Conservation (phyloP, 148 eudicot species). For the Vaccinium vitisidaea region DNA sequence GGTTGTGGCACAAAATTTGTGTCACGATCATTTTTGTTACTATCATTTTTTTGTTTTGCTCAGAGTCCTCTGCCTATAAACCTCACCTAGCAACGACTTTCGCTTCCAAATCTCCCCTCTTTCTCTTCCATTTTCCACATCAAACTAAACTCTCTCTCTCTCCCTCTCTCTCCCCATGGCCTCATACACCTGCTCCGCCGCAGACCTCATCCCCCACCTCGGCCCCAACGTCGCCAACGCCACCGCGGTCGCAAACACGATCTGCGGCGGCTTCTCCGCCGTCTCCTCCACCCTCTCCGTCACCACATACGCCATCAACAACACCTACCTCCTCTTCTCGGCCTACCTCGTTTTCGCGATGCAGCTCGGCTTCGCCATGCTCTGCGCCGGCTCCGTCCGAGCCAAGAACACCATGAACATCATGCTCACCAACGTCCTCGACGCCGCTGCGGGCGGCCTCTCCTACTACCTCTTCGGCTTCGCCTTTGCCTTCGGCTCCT, state of each 20-base stretch:
- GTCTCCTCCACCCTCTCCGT: constrained; percentile 29
- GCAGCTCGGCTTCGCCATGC: constrained; percentile 64
- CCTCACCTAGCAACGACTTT: not conserved
- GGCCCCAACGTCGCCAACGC: constrained; percentile 28
- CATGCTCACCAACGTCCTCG: constrained; percentile 59
- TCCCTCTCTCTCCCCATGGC: not conserved
- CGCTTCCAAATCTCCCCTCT: not conserved
- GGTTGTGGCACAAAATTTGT: too few relatives aligned
- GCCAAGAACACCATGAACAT: constrained; percentile 63
- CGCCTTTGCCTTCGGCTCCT: constrained; percentile 46
- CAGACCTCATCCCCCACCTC: constrained; percentile 34
- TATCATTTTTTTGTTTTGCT: not conserved
- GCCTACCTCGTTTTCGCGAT: constrained; percentile 53
- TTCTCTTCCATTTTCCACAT: not conserved
- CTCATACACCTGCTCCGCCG: constrained; percentile 21
- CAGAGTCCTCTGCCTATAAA: not conserved
- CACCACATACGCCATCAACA: constrained; percentile 44
- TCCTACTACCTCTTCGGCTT: constrained; percentile 54
- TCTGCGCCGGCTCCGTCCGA: constrained; percentile 59
- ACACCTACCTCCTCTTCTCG: constrained; percentile 51
- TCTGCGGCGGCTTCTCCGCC: constrained; percentile 16
- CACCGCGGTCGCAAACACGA: constrained; percentile 30
- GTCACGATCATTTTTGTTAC: too few relatives aligned
- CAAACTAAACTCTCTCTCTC: not conserved
- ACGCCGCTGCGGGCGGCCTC: constrained; percentile 53